A percentile compares a stretch with the other conserved stretches of the same genome.
Evolutionary conservation across 345 rosid species (phyloP).

Genomic region (Noccaea caerulescens): DNA sequence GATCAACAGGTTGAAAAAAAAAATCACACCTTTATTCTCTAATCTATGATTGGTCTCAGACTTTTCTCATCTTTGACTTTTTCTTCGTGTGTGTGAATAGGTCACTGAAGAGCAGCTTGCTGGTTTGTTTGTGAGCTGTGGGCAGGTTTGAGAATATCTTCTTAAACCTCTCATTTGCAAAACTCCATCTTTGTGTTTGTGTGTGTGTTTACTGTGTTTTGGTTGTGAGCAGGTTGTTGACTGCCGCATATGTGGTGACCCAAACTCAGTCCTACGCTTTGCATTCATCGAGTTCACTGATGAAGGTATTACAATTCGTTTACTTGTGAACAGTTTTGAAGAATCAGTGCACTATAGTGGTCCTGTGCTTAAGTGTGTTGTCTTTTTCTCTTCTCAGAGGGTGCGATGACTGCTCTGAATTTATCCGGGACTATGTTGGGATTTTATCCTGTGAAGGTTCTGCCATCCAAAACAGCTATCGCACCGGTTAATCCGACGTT

Average conservation of each 20-base stretch:
- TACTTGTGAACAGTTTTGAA: background rate
- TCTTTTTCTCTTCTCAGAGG: conserved; percentile 50
- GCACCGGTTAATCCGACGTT: conserved; percentile 98
- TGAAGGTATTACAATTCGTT: conserved; percentile 58
- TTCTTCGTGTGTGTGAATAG: conserved; percentile 44
- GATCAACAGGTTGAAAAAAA: conserved; percentile 73
- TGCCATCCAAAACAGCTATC: conserved; percentile 96
- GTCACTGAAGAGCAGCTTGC: conserved; percentile 99
- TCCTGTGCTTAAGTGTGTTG: conserved; percentile 19
- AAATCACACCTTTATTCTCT: background rate
- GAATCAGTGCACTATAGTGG: background rate
- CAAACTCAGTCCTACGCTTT: conserved; percentile 91
- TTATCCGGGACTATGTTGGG: conserved; percentile 92
- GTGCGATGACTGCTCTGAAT: conserved; percentile 74
- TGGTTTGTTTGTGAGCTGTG: conserved; percentile 74
- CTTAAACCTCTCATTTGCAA: background rate
- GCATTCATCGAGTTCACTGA: conserved; percentile 94
- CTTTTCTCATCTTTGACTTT: conserved; percentile 11
- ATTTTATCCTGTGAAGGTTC: conserved; percentile 83
- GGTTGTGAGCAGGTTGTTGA: conserved; percentile 70
- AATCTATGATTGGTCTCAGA: background rate
- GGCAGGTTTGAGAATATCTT: conserved; percentile 63
- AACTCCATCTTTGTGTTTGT: conserved; percentile 7
- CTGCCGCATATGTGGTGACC: conserved; percentile 96
- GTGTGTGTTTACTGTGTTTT: conserved; percentile 37